These are phyloP conservation scores for Lepiota venenata DNA, from an alignment of 768 basidiomycete species.

Conservation along the genomic window DNA sequence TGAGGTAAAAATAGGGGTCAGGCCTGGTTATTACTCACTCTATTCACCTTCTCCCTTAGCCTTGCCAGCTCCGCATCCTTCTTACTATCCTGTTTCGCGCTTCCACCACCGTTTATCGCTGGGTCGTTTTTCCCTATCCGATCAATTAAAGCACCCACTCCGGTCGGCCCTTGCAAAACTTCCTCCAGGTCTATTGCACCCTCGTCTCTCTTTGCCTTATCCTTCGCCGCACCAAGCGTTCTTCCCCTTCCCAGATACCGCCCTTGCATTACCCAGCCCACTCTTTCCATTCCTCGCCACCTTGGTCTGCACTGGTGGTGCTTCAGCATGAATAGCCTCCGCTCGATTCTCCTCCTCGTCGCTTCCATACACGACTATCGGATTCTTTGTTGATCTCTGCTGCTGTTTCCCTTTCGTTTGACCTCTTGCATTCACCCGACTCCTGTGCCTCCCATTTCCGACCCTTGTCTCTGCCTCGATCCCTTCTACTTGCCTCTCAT, in stretches of 20 bases:
- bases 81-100: not conserved
- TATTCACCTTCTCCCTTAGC: conserved; percentile 14
- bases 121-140: conserved; percentile 2
- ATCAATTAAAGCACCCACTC: conserved; percentile 5
- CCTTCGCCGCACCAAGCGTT: not conserved
- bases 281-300: conserved; percentile 6
- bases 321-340: conserved; percentile 13
- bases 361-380: conserved; percentile 6
- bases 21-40: conserved; percentile 8
- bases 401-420: conserved; percentile 15
- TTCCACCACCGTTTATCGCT: conserved; percentile 6
- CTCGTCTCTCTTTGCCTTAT: conserved; percentile 1
- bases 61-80: conserved; percentile 14
- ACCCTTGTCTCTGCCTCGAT: conserved; percentile 10
- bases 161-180: not conserved
- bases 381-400: conserved; percentile 11
- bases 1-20: not conserved
- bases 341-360: conserved; percentile 23
- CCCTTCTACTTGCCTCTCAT: conserved; percentile 11
- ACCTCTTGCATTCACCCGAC: conserved; percentile 18
- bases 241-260: not conserved
- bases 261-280: not conserved
- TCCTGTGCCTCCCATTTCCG: conserved; percentile 13
- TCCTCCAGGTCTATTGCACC: conserved; percentile 21
- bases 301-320: conserved; percentile 4